A percentile compares a stretch with the other conserved stretches of the same genome.
Evolutionary conservation across 2,329 filamentous ascomycete species (phyloP).

Genomic region (Escovopsis sp.): DNA sequence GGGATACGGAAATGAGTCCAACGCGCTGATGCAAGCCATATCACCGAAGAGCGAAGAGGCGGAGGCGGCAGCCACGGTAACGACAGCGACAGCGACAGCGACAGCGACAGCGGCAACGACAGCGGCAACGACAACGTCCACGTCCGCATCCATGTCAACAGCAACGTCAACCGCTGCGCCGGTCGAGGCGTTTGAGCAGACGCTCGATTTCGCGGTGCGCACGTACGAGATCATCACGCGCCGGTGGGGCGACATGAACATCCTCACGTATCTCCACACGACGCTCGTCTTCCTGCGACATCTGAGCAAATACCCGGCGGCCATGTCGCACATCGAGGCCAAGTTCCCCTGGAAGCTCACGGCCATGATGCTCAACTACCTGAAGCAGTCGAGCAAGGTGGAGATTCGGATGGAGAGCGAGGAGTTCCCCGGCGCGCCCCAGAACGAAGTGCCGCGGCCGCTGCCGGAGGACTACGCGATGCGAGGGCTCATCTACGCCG

Average conservation of each 20-base stretch:
- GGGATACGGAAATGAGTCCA: conserved; percentile 25
- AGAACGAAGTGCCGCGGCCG: conserved; percentile 32
- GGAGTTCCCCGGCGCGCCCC: conserved; percentile 32
- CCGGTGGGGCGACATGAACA: conserved; percentile 41
- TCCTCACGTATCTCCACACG: conserved; percentile 48
- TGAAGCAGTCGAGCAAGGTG: conserved; percentile 13
- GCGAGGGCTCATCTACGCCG: conserved; percentile 45
- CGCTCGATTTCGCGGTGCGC: conserved; percentile 25
- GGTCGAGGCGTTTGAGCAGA: conserved; percentile 18
- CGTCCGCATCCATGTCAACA: too few species aligned
- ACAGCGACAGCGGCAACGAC: too few species aligned
- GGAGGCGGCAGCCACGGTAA: conserved; percentile 11
- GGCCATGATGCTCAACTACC: conserved; percentile 24
- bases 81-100: too few species aligned
- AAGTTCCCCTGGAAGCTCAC: conserved; percentile 37
- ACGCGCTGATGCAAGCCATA: conserved; percentile 29
- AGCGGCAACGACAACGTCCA: too few species aligned
- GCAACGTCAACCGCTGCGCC: conserved; percentile 3
- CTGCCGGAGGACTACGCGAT: conserved; percentile 57
- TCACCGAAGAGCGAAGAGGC: conserved; percentile 15
- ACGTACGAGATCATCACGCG: conserved; percentile 33
- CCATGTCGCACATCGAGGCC: conserved; percentile 28
- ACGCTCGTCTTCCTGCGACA: conserved; percentile 43
- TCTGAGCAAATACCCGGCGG: conserved; percentile 25
- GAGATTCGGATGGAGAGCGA: conserved; percentile 23